Evolutionary conservation across 73 alveolate species (phyloP), one percentile per base, ranked within the genome.

Genomic region (Tetrahymena malaccensis): DNA sequence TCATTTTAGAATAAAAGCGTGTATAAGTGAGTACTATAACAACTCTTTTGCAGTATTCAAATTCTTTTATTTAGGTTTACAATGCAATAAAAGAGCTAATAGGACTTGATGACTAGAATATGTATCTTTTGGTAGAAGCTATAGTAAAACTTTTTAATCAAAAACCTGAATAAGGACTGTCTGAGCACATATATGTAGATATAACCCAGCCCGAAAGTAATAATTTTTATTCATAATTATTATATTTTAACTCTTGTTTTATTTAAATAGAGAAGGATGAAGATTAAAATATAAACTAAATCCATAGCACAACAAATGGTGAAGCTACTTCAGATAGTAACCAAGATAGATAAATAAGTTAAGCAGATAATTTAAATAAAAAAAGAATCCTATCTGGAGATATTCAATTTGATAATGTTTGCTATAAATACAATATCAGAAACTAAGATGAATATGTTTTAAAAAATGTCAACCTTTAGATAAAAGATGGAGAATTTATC

Each of bases 401-500:
- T 27, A 97, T 98, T 34, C 85, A 96, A 95, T 96, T 98, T 85
- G 94, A 96, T 85, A 94, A 98, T 83, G 96, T 97, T 43, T 56
- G 56, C 50, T 97, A 97, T 89, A 93, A 94, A 55, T 98, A 98
- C 95, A 96, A 98, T 38, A 84, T 94, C 16, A 94, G 97, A 50
- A 96, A 15, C 21, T 70, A 70, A 70, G 89, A 96, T 89, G 96
- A 57, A n/a, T 40, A 96, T 89, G 98, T 96, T 4, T 85, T 97
- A 50, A 96, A 96, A 70, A 95, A 96, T 38, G 55, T 98, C 37
- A 70, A 96, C 35, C 85, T 96, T 43, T 70, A 25, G 43, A 93
- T 98, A 33, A 97, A 97, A 43, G 95, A 95, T 12, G 99, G 99
- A 3, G 96, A 97, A 93, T 97, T 96, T 33, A 96, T 98, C 3